phyloP scores from a whole-genome alignment of 495 filamentous ascomycete species.

The Thermochaetoides thermophila region DNA sequence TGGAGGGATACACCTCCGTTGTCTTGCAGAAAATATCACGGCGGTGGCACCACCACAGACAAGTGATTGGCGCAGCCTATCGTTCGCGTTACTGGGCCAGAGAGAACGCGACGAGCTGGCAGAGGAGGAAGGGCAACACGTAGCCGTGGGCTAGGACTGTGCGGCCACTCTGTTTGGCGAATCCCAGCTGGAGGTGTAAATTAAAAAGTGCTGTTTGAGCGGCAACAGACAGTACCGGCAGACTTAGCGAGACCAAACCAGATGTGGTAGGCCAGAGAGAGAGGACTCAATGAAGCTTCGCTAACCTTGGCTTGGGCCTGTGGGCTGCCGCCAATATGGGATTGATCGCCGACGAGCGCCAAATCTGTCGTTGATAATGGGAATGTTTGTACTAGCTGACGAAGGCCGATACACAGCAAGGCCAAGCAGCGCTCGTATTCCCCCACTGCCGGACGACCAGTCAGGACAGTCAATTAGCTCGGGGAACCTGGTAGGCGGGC shows the following conservation, averaged over 20 bases:
- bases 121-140: slow-evolving; percentile 4
- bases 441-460: no score
- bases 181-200: slow-evolving; percentile 9
- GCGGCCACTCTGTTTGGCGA: slow-evolving; percentile 9
- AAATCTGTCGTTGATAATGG: background rate
- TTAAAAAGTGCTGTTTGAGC: slow-evolving; percentile 13
- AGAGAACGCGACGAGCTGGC: slow-evolving; percentile 10
- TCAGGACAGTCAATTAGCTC: slow-evolving; percentile 36
- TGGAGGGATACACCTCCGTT: slow-evolving; percentile 4
- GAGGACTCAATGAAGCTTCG: no score
- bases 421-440: slow-evolving; percentile 7
- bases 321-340: slow-evolving; percentile 19
- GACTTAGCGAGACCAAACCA: slow-evolving; percentile 9
- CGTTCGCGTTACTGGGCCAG: slow-evolving; percentile 8
- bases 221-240: slow-evolving; percentile 8
- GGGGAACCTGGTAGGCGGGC: slow-evolving; percentile 27
- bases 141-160: slow-evolving; percentile 1
- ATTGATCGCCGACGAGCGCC: slow-evolving; percentile 12
- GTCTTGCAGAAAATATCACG: slow-evolving; percentile 17
- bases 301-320: slow-evolving; percentile 5
- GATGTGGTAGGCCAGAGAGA: no score
- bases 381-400: slow-evolving; percentile 14
- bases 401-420: slow-evolving; percentile 22
- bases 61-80: slow-evolving; percentile 18
- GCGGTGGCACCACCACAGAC: slow-evolving; percentile 15